Evolutionary conservation across 2,329 filamentous ascomycete species (phyloP), one percentile per base, ranked within the genome.

Genomic region (Fusarium sp.): DNA sequence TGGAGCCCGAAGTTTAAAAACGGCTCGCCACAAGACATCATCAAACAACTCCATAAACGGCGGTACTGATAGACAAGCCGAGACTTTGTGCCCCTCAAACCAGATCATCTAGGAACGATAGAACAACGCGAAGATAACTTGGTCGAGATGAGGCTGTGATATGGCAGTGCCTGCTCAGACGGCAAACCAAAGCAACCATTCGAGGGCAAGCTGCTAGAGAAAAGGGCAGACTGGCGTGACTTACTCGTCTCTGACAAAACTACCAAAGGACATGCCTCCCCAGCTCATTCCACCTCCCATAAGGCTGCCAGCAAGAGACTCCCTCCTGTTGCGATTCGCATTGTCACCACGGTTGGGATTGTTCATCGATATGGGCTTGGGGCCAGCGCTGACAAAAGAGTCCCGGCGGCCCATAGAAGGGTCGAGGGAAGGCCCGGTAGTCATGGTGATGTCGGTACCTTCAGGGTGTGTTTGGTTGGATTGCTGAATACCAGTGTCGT

Each of bases 191-290:
- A 64, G 43, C 47, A 64, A 42, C 46, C 45, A 43, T 60, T 20
- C 31, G 15, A 50, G 33, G 23, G 37, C 45, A 45, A 35, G 45
- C 42, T 27, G 33, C 59, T 25, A 41, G 42, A 47, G 41, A 27
- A 43, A 45, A 23, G 67, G 64, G 57, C 51, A 62, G 65, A 59
- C 52, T 62, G 61, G 59, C 42, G 42, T 41, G 9, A 83, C 95
- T 89, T 89, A 99, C 96, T 99, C 96, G 82, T 99, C 95, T 79
- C 93, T 88, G 79, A 99, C 96, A 85, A 96, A 98, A 76, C 95
- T 98, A 66, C 95, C 95, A 69, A 98, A 93, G 11, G 95, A 98
- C 63, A 97, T 89, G 69, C 94, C 95, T 76, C 95, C 95, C 94
- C 95, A 99, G 80, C 94, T 97, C 90, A 97, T 94, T 73, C 95